Evolutionary conservation across 139 green algal species (phyloP).

Genomic region (Ulvella scutata): DNA sequence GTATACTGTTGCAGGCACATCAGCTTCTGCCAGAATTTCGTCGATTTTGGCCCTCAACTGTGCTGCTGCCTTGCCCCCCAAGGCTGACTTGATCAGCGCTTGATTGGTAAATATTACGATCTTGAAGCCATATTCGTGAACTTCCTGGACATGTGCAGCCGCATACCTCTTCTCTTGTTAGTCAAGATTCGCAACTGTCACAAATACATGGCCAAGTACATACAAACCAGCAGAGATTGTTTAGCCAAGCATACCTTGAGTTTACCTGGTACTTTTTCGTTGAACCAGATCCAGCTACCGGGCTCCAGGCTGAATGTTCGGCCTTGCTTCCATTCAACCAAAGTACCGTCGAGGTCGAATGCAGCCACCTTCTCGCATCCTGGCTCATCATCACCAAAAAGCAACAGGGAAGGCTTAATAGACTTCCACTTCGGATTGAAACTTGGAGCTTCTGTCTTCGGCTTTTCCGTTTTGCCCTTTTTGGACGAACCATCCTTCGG

Average conservation of each 20-base stretch:
- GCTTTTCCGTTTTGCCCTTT: background rate
- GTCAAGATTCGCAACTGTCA: background rate
- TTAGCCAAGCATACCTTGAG: conserved; percentile 8
- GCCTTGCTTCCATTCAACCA: conserved; percentile 36
- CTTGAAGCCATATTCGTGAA: conserved; percentile 34
- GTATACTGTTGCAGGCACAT: conserved; percentile 19
- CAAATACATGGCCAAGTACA: too few species aligned
- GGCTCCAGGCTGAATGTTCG: conserved; percentile 18
- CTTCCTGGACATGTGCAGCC: conserved; percentile 8
- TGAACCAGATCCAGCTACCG: conserved; percentile 43
- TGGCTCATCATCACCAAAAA: conserved; percentile 10
- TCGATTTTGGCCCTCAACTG: conserved; percentile 33
- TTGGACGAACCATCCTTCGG: background rate
- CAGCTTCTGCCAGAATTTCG: conserved; percentile 21
- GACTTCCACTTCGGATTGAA: conserved; percentile 16
- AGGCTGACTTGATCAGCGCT: conserved; percentile 30
- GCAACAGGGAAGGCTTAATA: conserved; percentile 21
- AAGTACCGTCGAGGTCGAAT: conserved; percentile 61
- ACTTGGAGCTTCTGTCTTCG: background rate
- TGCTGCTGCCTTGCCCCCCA: conserved; percentile 28
- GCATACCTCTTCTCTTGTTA: too few species aligned
- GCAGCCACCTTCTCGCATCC: conserved; percentile 35
- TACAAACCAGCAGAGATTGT: too few species aligned
- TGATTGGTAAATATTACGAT: conserved; percentile 70
- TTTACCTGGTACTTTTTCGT: conserved; percentile 22